Conservation (phyloP, 2,329 filamentous ascomycete genomes). For the Decorospora gaudefroyi region DNA sequence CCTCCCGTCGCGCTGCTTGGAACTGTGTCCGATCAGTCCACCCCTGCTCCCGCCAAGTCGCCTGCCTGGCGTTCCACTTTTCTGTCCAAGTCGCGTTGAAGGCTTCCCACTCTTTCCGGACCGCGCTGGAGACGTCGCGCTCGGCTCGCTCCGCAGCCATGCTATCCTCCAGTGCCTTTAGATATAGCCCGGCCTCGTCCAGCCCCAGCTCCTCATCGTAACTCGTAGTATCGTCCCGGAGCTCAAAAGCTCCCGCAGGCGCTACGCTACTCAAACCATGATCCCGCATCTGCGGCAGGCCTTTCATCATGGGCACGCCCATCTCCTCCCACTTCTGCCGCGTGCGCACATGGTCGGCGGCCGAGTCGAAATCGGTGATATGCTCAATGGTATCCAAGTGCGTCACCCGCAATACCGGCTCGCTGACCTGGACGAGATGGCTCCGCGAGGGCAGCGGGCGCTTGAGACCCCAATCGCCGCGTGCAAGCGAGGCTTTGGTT, state of each 20-base stretch:
- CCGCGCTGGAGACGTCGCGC: too few relatives aligned
- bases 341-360: slow-evolving; percentile 78
- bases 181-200: slow-evolving; percentile 33
- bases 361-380: slow-evolving; percentile 84
- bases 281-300: slow-evolving; percentile 27
- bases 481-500: slow-evolving; percentile 69
- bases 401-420: slow-evolving; percentile 76
- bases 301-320: slow-evolving; percentile 66
- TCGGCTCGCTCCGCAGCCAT: slow-evolving; percentile 11
- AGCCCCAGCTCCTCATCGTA: slow-evolving; percentile 34
- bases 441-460: slow-evolving; percentile 76
- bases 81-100: slow-evolving; percentile 11
- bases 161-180: slow-evolving; percentile 34
- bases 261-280: slow-evolving; percentile 16
- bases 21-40: not conserved
- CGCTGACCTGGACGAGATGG: slow-evolving; percentile 65
- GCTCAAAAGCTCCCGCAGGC: slow-evolving; percentile 40
- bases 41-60: slow-evolving; percentile 3
- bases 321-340: slow-evolving; percentile 86
- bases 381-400: slow-evolving; percentile 84
- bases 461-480: slow-evolving; percentile 94
- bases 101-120: slow-evolving; percentile 2
- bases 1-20: not conserved
- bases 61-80: slow-evolving; percentile 13
- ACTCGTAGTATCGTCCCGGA: slow-evolving; percentile 39